These are phyloP conservation scores for Flaveria brownii DNA, from an alignment of 129 eudicot species.

Conservation along the genomic window DNA sequence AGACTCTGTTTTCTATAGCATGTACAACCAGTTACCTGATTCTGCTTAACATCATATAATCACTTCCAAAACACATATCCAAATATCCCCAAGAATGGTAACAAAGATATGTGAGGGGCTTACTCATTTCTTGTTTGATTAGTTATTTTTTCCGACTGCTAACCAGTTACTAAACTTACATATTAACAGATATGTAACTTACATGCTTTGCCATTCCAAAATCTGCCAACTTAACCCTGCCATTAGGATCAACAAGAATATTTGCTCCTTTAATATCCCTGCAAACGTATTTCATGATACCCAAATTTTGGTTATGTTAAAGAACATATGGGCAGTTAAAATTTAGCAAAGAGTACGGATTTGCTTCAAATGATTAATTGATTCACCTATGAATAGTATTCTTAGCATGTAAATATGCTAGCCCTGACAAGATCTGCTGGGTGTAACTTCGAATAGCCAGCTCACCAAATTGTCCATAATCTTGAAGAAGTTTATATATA, in stretches of 20 bases:
- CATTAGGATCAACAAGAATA: conserved; percentile 95
- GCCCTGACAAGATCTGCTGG: conserved; percentile 93
- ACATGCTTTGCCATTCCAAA: conserved; percentile 99
- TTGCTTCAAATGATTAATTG: conserved; percentile 9
- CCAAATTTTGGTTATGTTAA: conserved; percentile 20
- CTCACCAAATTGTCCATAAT: conserved; percentile 91
- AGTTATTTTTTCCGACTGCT: background rate
- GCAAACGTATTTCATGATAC: conserved; percentile 21
- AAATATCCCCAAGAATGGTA: conserved; percentile 6
- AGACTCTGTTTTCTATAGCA: background rate
- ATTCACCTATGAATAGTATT: conserved; percentile 79
- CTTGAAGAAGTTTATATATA: conserved; percentile 90
- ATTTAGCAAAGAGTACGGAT: background rate
- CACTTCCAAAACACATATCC: background rate
- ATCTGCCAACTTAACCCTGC: conserved; percentile 92
- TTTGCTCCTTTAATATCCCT: conserved; percentile 99
- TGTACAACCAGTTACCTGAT: background rate
- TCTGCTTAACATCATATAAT: background rate
- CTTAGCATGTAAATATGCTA: conserved; percentile 84
- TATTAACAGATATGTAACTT: conserved; percentile 32
- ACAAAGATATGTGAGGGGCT: background rate
- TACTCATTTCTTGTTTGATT: conserved; percentile 6
- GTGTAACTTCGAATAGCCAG: conserved; percentile 84
- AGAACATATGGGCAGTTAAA: conserved; percentile 3
- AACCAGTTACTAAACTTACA: conserved; percentile 7